Evolutionary conservation across 345 rosid genomes (phyloP), one percentile per base, ranked within the genome.

Genomic region (Ceriops decandra): DNA sequence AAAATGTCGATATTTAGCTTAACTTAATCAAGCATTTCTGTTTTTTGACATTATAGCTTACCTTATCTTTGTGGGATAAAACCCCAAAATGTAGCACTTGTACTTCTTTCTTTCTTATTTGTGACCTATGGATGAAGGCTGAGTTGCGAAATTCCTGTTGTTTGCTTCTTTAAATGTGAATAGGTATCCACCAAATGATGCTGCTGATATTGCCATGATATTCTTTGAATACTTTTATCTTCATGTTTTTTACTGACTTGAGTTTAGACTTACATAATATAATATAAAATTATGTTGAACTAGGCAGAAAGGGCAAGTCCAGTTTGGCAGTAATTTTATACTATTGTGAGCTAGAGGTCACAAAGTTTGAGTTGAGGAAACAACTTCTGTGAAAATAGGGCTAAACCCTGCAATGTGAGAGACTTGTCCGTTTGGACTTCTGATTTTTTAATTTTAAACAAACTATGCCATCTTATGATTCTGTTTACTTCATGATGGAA

Each of bases 121-220:
- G 19, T 16, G 31, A 15, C 2, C 49, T 57, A 22, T 62, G 57
- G 62, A 31, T 32, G 42, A 59, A 59, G 10, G 42, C n/a, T 61
- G 33, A 57, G 67, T 52, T 61, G 72, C 64, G 62, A 57, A 19
- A 65, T 5, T 49, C 60, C 49, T 67, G 56, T 68, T 58, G 53
- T 15, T 10, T 67, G 69, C 57, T 52, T 52, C 21, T 22, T 67
- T 35, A 70, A 72, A 52, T 73, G 74, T 73, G 75, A 75, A 75
- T 63, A 73, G 52, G 56, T 3, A 52, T 70, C 61, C 28, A 38
- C 22, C 35, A 21, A n/a, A 61, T 24, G 5, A 28, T 70, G 70
- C 32, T 27, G 47, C 47, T 8, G 32, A 3, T 38, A 49, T 28
- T 60, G 56, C 19, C 19, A 27, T 66, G 33, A 33, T 51, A 24